Conservation (phyloP, 768 basidiomycete genomes). For the Russula griseocarnosa region DNA sequence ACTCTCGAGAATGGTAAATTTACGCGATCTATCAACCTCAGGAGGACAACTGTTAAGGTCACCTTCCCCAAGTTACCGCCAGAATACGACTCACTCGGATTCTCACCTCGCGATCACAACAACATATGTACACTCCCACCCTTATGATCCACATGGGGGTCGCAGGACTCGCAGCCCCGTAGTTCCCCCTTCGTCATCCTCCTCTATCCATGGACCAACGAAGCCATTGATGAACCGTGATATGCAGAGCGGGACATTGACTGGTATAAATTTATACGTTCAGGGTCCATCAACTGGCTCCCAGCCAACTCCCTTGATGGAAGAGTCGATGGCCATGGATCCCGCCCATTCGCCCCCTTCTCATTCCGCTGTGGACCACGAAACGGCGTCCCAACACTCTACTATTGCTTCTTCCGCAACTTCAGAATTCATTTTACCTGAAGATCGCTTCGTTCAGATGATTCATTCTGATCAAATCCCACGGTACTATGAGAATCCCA, state of each 20-base stretch:
- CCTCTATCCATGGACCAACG: not conserved
- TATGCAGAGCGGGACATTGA: not conserved
- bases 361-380: too few species aligned
- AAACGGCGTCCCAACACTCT: too few species aligned
- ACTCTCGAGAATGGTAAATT: conserved; percentile 3
- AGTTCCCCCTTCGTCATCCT: not conserved
- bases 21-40: not conserved
- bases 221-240: not conserved
- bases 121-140: not conserved
- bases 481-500: too few species aligned
- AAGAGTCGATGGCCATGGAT: not conserved
- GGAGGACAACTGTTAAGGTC: conserved; percentile 4
- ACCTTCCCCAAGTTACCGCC: too few species aligned
- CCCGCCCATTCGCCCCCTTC: not conserved
- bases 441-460: too few species aligned
- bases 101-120: too few species aligned
- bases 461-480: too few species aligned
- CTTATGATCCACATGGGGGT: too few species aligned
- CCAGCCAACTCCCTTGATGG: not conserved
- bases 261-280: not conserved
- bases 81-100: too few species aligned
- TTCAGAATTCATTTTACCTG: too few species aligned
- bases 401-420: too few species aligned
- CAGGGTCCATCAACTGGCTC: conserved; percentile 13
- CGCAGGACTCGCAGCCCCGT: not conserved